Evolutionary conservation across 2,329 filamentous ascomycete genomes (phyloP), one percentile per base, ranked within the genome.

Genomic region (Hymenotorrendiella dingleyae): DNA sequence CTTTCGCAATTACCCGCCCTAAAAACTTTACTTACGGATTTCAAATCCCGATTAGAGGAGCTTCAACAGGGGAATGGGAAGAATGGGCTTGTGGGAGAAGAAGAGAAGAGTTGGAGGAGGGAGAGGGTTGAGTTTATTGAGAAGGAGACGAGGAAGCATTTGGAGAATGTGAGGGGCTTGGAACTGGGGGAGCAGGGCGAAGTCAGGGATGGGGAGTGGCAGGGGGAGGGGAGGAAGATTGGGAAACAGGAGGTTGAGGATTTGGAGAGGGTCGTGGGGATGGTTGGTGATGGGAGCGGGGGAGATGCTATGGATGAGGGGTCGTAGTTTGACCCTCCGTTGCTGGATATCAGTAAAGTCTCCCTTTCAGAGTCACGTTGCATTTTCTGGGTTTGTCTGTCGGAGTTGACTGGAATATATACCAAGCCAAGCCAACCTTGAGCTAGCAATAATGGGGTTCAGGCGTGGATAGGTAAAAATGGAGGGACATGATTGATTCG

Each of bases 111-210:
- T 34, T 86, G 80, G 68, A 74, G 81, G 28, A 75, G 80, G 40
- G 81, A 93, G 61, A 72, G 91, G 47, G 73, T 83, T 43, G 76
- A 84, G 52, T 97, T 97, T 61, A 81, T 97, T 36, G 90, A 96
- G 65, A 75, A 76, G 41, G 82, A 89, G 57, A 86, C 86, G 38
- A 72, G 79, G 53, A 74, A 84, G 46, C 86, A 94, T 60, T 68
- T 96, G 29, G 86, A 94, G 66, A 73, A 67, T 21, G 70, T 78
- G 33, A 70, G 80, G 34, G 84, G 84, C 0, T 66, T 90, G 43
- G 82, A 87, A 55, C 61, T 84, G 24, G 80, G 76, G 2, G 61
- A 66, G 4, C 66, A 74, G 46, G 80, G 80, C 9, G 80, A 80
- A 56, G 72, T 83, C 36, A 71, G 75, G 46, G 79, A 82, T 55